Evolutionary conservation across 495 filamentous ascomycete species (phyloP).

Genomic region (Talaromyces thailandensis): DNA sequence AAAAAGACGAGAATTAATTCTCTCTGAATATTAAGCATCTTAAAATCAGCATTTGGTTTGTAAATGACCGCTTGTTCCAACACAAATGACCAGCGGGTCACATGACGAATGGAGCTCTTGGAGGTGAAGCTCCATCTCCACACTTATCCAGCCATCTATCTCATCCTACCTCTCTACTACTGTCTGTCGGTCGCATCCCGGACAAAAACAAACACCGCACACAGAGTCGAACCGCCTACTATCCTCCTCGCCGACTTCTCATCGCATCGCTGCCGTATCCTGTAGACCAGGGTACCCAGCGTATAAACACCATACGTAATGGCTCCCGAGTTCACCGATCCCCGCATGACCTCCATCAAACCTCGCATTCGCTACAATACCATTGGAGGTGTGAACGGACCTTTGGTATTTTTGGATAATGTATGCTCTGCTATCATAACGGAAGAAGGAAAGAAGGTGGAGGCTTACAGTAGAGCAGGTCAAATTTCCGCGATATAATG

Average conservation of each 20-base stretch:
- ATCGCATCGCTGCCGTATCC: neutral
- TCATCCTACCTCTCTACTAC: neutral
- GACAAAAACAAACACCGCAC: neutral
- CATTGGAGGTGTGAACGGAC: conserved; percentile 94
- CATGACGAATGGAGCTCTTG: neutral
- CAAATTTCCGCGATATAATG: conserved; percentile 95
- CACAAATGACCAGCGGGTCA: neutral
- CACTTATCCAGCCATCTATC: neutral
- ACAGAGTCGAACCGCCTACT: neutral
- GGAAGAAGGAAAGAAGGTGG: neutral
- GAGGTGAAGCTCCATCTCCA: neutral
- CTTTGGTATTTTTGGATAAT: conserved; percentile 93
- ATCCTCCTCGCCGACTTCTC: neutral
- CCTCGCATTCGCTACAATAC: conserved; percentile 96
- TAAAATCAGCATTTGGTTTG: neutral
- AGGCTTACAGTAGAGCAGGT: conserved; percentile 43
- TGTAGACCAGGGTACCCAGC: neutral
- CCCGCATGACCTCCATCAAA: conserved; percentile 71
- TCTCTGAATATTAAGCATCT: too few relatives aligned
- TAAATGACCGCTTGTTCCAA: neutral
- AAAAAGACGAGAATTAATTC: neutral
- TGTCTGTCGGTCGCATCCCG: neutral
- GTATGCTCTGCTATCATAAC: conserved; percentile 34
- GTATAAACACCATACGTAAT: conserved; percentile 30
- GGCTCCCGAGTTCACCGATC: conserved; percentile 56